These are phyloP conservation scores for Scheffersomyces parashehatae DNA, from an alignment of 1,139 yeast genomes.

Conservation along the genomic window DNA sequence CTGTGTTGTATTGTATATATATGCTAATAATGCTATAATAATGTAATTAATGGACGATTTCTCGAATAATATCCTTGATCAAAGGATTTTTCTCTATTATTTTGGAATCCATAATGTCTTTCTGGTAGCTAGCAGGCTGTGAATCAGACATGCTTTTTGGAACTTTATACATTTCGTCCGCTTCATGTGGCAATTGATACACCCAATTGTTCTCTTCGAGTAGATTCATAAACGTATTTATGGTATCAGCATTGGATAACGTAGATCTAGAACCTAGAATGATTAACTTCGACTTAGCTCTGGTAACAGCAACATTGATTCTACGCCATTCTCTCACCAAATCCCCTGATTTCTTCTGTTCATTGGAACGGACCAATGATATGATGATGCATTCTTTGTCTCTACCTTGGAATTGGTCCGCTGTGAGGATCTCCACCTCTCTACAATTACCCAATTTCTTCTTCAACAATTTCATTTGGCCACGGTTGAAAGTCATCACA, in stretches of 20 bases:
- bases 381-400: slow-evolving; percentile 90
- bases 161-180: slow-evolving; percentile 37
- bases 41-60: slow-evolving; percentile 9
- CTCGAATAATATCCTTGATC: slow-evolving; percentile 25
- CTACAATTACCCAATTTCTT: slow-evolving; percentile 38
- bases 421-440: slow-evolving; percentile 78
- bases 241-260: slow-evolving; percentile 53
- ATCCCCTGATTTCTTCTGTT: slow-evolving; percentile 69
- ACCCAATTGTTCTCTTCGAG: slow-evolving; percentile 67
- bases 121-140: not conserved
- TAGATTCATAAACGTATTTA: slow-evolving; percentile 63
- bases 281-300: slow-evolving; percentile 82
- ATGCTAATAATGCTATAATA: slow-evolving; percentile 2
- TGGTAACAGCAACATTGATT: slow-evolving; percentile 89
- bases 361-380: slow-evolving; percentile 82
- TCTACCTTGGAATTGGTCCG: slow-evolving; percentile 95
- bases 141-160: not conserved
- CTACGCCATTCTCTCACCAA: slow-evolving; percentile 87
- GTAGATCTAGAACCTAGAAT: slow-evolving; percentile 78
- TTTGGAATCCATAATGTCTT: slow-evolving; percentile 9
- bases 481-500: slow-evolving; percentile 84
- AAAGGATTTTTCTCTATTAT: slow-evolving; percentile 21
- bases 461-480: slow-evolving; percentile 65
- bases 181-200: slow-evolving; percentile 49
- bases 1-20: slow-evolving; percentile 4